Conservation (phyloP, 2,329 filamentous ascomycete species). For the Didymella lethalis region DNA sequence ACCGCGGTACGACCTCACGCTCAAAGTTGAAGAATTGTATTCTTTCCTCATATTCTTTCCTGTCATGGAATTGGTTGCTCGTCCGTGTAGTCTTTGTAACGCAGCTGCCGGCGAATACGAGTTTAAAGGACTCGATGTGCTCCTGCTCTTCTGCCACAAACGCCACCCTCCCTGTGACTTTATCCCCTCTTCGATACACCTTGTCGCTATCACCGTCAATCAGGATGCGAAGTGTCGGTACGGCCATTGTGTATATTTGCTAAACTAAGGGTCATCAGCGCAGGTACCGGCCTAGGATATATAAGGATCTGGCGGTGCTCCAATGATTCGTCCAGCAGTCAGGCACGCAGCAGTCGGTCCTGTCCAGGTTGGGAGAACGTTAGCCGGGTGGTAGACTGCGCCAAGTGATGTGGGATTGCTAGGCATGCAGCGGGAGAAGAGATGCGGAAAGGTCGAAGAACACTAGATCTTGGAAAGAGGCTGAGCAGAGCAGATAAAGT, state of each 20-base stretch:
- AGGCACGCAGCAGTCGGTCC: conserved; percentile 41
- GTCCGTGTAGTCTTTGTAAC: conserved; percentile 45
- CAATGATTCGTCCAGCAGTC: conserved; percentile 27
- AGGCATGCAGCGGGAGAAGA: conserved; percentile 36
- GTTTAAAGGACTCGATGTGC: conserved; percentile 38
- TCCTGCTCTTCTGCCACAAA: conserved; percentile 39
- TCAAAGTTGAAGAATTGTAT: conserved; percentile 43
- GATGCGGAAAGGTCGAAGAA: conserved; percentile 33
- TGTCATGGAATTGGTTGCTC: conserved; percentile 24
- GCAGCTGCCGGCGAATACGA: conserved; percentile 44
- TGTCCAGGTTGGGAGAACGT: conserved; percentile 40
- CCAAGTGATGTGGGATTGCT: conserved; percentile 42
- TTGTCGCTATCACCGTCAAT: conserved; percentile 43
- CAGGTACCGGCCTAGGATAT: conserved; percentile 41
- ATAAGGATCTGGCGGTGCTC: conserved; percentile 13
- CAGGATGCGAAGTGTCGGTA: conserved; percentile 39
- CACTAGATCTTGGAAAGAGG: conserved; percentile 28
- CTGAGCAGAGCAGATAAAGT: conserved; percentile 19
- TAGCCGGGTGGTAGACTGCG: conserved; percentile 36
- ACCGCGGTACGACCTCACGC: conserved; percentile 31
- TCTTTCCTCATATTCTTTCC: conserved; percentile 39
- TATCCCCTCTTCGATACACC: conserved; percentile 44
- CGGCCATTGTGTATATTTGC: conserved; percentile 34
- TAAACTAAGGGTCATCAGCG: conserved; percentile 30
- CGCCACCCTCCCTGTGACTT: conserved; percentile 45